These are phyloP conservation scores for Eruca vesicaria DNA, from an alignment of 441 rosid species.

Conservation along the genomic window DNA sequence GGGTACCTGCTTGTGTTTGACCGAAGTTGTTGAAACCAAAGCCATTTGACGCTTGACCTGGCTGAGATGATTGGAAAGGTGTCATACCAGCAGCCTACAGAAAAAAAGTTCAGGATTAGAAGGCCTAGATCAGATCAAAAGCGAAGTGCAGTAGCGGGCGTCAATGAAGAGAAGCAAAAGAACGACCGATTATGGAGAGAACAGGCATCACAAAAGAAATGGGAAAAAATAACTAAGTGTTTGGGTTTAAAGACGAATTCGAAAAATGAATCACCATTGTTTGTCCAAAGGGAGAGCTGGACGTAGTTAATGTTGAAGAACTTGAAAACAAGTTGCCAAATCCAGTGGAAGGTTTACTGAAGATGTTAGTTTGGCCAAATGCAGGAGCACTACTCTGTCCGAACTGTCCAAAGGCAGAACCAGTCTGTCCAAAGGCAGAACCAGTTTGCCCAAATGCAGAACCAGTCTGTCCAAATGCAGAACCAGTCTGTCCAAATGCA, in stretches of 20 bases:
- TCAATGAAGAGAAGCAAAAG: conserved; percentile 1
- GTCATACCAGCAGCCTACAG: conserved; percentile 55
- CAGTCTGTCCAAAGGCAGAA: conserved; percentile 14
- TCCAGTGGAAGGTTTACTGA: conserved; percentile 59
- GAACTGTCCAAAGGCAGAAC: conserved; percentile 58
- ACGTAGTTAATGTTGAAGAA: conserved; percentile 48
- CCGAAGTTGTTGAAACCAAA: conserved; percentile 64
- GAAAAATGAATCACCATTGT: conserved; percentile 41
- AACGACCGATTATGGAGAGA: background rate
- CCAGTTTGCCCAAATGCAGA: background rate
- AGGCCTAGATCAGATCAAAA: background rate
- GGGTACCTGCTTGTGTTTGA: conserved; percentile 63
- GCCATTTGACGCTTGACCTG: conserved; percentile 52
- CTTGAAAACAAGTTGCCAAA: conserved; percentile 55
- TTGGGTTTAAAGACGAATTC: background rate
- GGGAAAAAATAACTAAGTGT: background rate
- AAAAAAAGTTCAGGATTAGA: conserved; percentile 14
- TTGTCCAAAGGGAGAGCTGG: conserved; percentile 57
- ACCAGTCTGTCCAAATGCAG: background rate
- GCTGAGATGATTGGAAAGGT: conserved; percentile 67
- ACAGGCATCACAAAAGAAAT: background rate
- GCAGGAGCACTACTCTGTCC: conserved; percentile 49
- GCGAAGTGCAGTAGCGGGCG: background rate
- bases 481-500: conserved; percentile 38
- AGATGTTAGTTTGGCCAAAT: conserved; percentile 53